Conservation (phyloP, 139 green algal genomes). For the Chlorella sp. region DNA sequence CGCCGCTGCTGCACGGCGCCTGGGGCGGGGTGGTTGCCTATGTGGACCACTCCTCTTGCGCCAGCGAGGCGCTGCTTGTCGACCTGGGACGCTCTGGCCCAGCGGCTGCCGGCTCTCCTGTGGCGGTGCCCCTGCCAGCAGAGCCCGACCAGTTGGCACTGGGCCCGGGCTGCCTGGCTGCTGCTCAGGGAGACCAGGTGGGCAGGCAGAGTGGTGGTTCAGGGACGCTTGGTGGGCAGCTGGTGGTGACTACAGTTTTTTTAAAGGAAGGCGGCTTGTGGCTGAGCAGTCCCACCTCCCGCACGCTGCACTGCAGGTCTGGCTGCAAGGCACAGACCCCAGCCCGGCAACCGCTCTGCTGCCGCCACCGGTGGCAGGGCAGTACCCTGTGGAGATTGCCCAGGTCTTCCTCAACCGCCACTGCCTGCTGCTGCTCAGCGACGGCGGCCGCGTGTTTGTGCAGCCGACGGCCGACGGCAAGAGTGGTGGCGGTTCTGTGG, state of each 20-base stretch:
- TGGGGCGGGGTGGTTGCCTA: not conserved
- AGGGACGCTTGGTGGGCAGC: too few species aligned
- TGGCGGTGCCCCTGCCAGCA: constrained; percentile 61
- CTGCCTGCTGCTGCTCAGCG: constrained; percentile 17
- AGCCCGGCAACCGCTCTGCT: not conserved
- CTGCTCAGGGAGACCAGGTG: constrained; percentile 84
- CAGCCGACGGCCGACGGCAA: not conserved
- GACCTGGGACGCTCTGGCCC: not conserved
- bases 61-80: not conserved
- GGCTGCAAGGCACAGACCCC: not conserved
- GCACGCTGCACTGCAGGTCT: not conserved
- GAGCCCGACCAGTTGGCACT: constrained; percentile 78
- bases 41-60: not conserved
- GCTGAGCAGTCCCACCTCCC: too few species aligned
- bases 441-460: constrained; percentile 34
- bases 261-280: too few species aligned
- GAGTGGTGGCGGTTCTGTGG: not conserved
- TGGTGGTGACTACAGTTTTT: too few species aligned
- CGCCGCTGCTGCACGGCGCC: constrained; percentile 21
- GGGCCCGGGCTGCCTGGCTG: constrained; percentile 71
- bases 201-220: not conserved
- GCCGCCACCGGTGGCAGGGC: not conserved
- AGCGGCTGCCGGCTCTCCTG: constrained; percentile 16
- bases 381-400: not conserved
- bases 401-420: not conserved